phyloP scores from a whole-genome alignment of 2,329 filamentous ascomycete species.

The Clarireedia homoeocarpa region DNA sequence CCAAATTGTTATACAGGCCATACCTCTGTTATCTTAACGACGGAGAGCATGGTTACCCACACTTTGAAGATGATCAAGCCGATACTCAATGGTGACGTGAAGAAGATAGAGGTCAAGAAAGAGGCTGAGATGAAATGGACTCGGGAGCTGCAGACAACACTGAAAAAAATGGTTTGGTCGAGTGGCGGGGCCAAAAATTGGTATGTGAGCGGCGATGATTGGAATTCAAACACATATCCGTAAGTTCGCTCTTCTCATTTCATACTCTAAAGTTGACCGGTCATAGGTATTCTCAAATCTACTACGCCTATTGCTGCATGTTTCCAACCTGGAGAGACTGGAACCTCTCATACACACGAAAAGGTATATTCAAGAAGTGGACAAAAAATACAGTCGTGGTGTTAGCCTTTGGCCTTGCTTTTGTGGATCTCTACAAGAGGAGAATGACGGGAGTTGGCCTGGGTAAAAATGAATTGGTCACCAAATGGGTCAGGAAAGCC shows the following conservation, averaged over 20 bases:
- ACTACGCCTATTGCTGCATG: slow-evolving; percentile 41
- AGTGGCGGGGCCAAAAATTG: slow-evolving; percentile 39
- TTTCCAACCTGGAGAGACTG: slow-evolving; percentile 48
- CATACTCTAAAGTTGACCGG: slow-evolving; percentile 8
- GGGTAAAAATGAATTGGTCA: background rate
- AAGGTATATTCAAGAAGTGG: slow-evolving; percentile 34
- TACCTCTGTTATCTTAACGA: slow-evolving; percentile 46
- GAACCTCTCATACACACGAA: slow-evolving; percentile 42
- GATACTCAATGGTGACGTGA: slow-evolving; percentile 38
- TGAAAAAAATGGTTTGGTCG: slow-evolving; percentile 40
- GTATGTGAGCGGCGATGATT: slow-evolving; percentile 39
- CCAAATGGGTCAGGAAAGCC: background rate
- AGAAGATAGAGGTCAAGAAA: slow-evolving; percentile 40
- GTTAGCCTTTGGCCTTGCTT: background rate
- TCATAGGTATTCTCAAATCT: slow-evolving; percentile 40
- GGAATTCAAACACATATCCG: slow-evolving; percentile 43
- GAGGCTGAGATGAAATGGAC: slow-evolving; percentile 40
- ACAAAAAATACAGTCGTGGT: slow-evolving; percentile 8
- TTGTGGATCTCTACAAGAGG: background rate
- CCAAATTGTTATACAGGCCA: slow-evolving; percentile 54
- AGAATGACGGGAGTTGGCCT: background rate
- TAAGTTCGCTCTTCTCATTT: slow-evolving; percentile 22
- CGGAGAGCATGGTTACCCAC: slow-evolving; percentile 49
- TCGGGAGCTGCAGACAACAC: slow-evolving; percentile 36
- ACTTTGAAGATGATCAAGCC: slow-evolving; percentile 46